phyloP scores from a whole-genome alignment of 495 filamentous ascomycete species.

The Trichoderma gamsii region DNA sequence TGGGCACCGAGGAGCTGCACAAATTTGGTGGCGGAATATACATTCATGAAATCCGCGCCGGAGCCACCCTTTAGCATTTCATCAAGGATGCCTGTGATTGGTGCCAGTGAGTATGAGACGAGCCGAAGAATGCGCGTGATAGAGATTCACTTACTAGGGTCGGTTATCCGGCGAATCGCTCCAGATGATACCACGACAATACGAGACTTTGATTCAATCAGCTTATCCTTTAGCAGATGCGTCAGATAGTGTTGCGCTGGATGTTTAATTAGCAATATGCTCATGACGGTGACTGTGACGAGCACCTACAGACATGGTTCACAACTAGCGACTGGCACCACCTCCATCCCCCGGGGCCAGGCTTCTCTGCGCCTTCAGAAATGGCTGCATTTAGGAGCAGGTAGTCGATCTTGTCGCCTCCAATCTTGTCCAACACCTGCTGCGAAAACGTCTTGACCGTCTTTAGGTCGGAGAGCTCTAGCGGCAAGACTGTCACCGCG shows the following conservation, averaged over 20 bases:
- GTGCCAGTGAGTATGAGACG: background rate
- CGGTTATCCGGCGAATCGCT: slow-evolving; percentile 28
- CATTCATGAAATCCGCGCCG: slow-evolving; percentile 18
- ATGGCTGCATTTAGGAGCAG: slow-evolving; percentile 38
- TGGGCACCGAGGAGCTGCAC: slow-evolving; percentile 39
- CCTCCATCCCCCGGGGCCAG: slow-evolving; percentile 29
- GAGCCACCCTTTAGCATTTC: slow-evolving; percentile 28
- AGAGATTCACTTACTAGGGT: slow-evolving; percentile 25
- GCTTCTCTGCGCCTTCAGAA: slow-evolving; percentile 20
- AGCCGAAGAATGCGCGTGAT: too few species aligned
- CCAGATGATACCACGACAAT: slow-evolving; percentile 41
- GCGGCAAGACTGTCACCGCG: slow-evolving; percentile 35
- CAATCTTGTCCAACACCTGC: slow-evolving; percentile 32
- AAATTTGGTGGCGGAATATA: slow-evolving; percentile 39
- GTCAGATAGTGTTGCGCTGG: slow-evolving; percentile 43
- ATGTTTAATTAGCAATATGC: background rate
- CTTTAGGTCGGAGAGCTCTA: slow-evolving; percentile 34
- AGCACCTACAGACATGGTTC: slow-evolving; percentile 37
- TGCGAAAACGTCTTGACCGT: slow-evolving; percentile 34
- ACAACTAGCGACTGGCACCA: slow-evolving; percentile 38
- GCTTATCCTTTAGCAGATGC: slow-evolving; percentile 34
- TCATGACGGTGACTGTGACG: background rate
- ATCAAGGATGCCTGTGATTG: slow-evolving; percentile 23
- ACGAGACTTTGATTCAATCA: slow-evolving; percentile 32
- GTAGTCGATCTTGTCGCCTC: slow-evolving; percentile 32